Evolutionary conservation across 371 early-diverging fungal genomes (phyloP).

Genomic region (Umbelopsis sp.): DNA sequence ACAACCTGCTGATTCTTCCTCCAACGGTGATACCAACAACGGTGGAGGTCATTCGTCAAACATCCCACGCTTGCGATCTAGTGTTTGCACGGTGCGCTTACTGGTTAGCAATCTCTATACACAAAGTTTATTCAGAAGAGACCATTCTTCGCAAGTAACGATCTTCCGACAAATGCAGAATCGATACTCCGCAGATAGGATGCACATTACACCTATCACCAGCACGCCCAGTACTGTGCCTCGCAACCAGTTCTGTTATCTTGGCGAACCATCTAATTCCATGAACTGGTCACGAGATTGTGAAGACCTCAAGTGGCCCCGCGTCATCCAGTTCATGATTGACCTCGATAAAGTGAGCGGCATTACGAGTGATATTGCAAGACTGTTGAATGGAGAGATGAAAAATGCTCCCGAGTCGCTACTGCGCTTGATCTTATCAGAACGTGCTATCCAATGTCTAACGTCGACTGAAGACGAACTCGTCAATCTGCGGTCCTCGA

Average conservation of each 20-base stretch:
- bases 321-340: not conserved
- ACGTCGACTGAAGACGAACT: not conserved
- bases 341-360: not conserved
- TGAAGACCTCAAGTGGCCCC: not conserved
- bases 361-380: constrained; percentile 6
- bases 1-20: not conserved
- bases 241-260: not conserved
- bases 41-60: not conserved
- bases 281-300: not conserved
- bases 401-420: not conserved
- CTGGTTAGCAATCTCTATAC: not conserved
- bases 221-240: not conserved
- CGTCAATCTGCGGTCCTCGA: not conserved
- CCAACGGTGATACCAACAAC: not conserved
- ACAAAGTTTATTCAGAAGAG: not conserved
- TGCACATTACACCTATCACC: not conserved
- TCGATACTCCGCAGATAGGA: not conserved
- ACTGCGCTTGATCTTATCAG: not conserved
- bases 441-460: constrained; percentile 1
- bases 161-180: not conserved
- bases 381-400: not conserved
- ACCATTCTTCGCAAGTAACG: not conserved
- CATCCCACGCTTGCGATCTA: not conserved
- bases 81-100: not conserved
- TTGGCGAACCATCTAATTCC: not conserved